These are phyloP conservation scores for Polytrichum formosum DNA, from an alignment of 225 moss, liverwort and hornwort species.

Conservation along the genomic window DNA sequence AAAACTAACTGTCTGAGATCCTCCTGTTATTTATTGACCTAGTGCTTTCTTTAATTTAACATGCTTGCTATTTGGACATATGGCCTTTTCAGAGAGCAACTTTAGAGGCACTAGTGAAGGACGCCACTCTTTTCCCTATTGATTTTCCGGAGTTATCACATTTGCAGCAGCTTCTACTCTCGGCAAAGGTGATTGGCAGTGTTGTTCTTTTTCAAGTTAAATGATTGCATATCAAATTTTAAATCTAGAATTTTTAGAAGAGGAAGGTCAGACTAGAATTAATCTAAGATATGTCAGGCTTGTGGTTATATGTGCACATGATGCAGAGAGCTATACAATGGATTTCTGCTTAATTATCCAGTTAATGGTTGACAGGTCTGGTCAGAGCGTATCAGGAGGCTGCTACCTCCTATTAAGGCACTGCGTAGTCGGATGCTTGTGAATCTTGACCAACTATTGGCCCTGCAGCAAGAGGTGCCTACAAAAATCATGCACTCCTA, in stretches of 20 bases:
- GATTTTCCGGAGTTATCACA: constrained; percentile 74
- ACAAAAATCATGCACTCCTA: neutral
- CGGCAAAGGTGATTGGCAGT: constrained; percentile 52
- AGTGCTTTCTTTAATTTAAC: neutral
- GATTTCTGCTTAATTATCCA: neutral
- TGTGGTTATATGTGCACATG: neutral
- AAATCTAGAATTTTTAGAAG: no score
- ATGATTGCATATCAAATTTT: no score
- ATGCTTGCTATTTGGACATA: neutral
- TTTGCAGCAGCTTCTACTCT: constrained; percentile 56
- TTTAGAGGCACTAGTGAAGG: constrained; percentile 69
- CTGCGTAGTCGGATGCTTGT: constrained; percentile 55
- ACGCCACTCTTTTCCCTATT: constrained; percentile 58
- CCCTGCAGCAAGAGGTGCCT: constrained; percentile 65
- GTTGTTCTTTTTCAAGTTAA: neutral
- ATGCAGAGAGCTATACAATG: neutral
- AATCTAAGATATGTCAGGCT: neutral
- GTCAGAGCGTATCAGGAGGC: constrained; percentile 69
- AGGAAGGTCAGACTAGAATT: neutral
- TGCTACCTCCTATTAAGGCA: constrained; percentile 61
- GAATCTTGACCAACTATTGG: constrained; percentile 50
- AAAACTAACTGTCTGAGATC: no score
- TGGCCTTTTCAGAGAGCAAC: constrained; percentile 45
- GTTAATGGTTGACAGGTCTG: constrained; percentile 49
- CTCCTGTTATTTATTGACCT: neutral